These are phyloP conservation scores for Aureobasidium leucospermi DNA, from an alignment of 2,329 filamentous ascomycete genomes.

Conservation along the genomic window DNA sequence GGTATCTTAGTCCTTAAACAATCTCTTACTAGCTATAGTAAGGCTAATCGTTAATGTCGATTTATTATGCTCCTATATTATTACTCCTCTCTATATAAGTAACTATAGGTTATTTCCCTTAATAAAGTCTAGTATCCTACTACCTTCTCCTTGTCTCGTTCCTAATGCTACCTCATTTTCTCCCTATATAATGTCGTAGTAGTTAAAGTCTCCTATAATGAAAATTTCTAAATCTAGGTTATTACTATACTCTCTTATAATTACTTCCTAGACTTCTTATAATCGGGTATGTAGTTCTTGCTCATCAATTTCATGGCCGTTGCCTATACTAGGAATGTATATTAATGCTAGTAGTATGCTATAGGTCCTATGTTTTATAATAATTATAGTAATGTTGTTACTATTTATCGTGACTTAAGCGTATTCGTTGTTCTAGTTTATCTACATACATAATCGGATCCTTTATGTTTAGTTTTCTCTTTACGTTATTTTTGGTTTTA, in stretches of 20 bases:
- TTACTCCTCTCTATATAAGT: not conserved
- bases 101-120: not conserved
- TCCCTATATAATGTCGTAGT: constrained; percentile 25
- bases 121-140: constrained; percentile 20
- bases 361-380: not conserved
- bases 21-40: not conserved
- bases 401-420: constrained; percentile 14
- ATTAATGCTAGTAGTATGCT: not conserved
- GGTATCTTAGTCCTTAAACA: not conserved
- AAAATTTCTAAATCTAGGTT: not conserved
- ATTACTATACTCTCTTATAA: constrained; percentile 1
- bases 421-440: not conserved
- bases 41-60: too few relatives aligned
- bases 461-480: not conserved
- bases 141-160: constrained; percentile 29
- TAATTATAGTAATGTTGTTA: not conserved
- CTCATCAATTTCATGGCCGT: not conserved
- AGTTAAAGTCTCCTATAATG: constrained; percentile 13
- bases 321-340: not conserved
- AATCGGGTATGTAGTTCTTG: not conserved
- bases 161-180: constrained; percentile 24
- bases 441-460: constrained; percentile 3
- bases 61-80: not conserved
- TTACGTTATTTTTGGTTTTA: constrained; percentile 2
- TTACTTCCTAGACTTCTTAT: not conserved